These are phyloP conservation scores for Trametes gibbosa DNA, from an alignment of 768 basidiomycete genomes.

Conservation along the genomic window DNA sequence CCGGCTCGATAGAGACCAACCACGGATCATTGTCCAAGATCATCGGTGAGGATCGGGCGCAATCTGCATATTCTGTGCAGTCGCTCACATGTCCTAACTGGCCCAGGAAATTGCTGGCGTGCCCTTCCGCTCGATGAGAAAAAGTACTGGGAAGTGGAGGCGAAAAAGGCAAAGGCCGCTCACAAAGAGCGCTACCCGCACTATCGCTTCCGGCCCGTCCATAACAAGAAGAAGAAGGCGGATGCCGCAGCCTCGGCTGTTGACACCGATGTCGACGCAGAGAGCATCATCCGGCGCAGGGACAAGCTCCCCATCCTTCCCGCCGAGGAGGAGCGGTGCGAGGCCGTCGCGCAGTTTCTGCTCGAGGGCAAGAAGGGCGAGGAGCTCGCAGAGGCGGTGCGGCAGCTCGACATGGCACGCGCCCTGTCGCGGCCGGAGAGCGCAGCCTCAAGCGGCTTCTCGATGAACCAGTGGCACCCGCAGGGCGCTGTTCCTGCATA, in stretches of 20 bases:
- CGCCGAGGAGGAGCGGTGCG: constrained; percentile 34
- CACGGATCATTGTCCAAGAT: constrained; percentile 50
- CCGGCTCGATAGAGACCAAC: constrained; percentile 49
- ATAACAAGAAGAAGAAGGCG: constrained; percentile 45
- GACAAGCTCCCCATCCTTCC: constrained; percentile 24
- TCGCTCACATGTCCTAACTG: not conserved
- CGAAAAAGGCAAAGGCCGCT: constrained; percentile 70
- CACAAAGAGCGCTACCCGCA: constrained; percentile 70
- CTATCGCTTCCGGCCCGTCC: constrained; percentile 47
- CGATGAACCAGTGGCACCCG: constrained; percentile 2
- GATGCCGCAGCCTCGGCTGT: constrained; percentile 5
- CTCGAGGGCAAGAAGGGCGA: constrained; percentile 71
- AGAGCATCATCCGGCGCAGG: constrained; percentile 31
- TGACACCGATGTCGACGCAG: not conserved
- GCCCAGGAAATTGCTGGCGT: constrained; percentile 55
- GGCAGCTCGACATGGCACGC: constrained; percentile 44
- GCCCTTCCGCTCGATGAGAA: constrained; percentile 69
- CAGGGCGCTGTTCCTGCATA: constrained; percentile 22
- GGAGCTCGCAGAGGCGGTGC: constrained; percentile 59
- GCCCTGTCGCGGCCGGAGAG: constrained; percentile 12
- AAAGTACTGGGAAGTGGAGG: constrained; percentile 67
- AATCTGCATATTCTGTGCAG: not conserved
- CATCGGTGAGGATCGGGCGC: constrained; percentile 24
- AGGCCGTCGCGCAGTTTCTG: constrained; percentile 61
- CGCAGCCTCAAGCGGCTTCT: constrained; percentile 25